phyloP scores from a whole-genome alignment of 495 filamentous ascomycete species.

The Penicillium canescens region DNA sequence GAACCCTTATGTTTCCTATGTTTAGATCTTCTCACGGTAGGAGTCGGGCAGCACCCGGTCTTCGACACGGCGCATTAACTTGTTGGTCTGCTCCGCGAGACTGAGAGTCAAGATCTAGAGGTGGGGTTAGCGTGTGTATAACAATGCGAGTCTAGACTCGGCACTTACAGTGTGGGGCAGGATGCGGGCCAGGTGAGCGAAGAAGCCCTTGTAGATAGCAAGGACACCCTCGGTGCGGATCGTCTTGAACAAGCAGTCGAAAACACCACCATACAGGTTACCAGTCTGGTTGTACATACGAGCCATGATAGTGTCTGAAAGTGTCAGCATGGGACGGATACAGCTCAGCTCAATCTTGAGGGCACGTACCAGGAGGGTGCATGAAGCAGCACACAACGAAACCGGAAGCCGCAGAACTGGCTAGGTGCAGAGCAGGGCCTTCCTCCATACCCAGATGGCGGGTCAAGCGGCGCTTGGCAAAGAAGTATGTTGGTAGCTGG shows the following conservation, averaged over 20 bases:
- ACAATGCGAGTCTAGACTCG: not conserved
- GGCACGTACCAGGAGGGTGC: constrained; percentile 82
- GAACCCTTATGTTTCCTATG: not conserved
- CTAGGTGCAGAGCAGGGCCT: constrained; percentile 83
- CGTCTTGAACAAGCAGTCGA: constrained; percentile 90
- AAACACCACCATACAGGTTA: constrained; percentile 88
- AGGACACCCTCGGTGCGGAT: constrained; percentile 86
- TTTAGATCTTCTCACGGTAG: constrained; percentile 48
- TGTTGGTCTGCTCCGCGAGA: constrained; percentile 96
- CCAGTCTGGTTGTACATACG: constrained; percentile 99
- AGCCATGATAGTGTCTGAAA: constrained; percentile 92
- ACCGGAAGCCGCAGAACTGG: constrained; percentile 85
- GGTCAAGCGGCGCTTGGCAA: constrained; percentile 84
- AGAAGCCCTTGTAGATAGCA: constrained; percentile 97
- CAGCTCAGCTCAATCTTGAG: not conserved
- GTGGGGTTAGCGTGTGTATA: constrained; percentile 12
- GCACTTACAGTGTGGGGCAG: constrained; percentile 80
- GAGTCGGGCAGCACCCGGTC: constrained; percentile 58
- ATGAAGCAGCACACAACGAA: constrained; percentile 98
- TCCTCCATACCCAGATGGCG: constrained; percentile 86
- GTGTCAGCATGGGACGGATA: constrained; percentile 15
- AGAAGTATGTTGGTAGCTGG: constrained; percentile 97
- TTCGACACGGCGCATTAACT: constrained; percentile 78
- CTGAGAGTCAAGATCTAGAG: constrained; percentile 79
- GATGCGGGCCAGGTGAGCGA: constrained; percentile 92